Evolutionary conservation across 805 yeast genomes (phyloP), one percentile per base, ranked within the genome.

Genomic region (Wickerhamiella cacticola): DNA sequence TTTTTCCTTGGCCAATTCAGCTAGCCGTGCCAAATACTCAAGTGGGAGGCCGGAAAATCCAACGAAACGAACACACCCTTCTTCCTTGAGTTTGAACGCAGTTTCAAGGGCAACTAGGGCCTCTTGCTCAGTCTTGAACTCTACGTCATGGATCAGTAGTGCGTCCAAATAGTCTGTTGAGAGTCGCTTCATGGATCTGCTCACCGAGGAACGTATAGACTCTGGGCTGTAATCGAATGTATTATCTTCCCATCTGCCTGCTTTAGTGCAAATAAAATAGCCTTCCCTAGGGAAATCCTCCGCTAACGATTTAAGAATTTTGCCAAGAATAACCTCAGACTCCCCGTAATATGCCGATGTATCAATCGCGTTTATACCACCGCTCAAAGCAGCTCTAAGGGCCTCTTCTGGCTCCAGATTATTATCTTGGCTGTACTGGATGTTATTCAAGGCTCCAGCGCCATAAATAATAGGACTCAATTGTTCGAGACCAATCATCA

Each of bases 291-390:
- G 70, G 43, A 59, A 61, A 33, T 70, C 68, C 1, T 60, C 60
- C 3, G 59, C 59, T 7, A 67, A 44, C 4, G 62, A 53, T 21
- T 63, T 61, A 53, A 88, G 65, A 0, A 87, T 89, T 13, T 69
- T 52, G 1, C 97, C 96, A 5, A 84, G 60, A 12, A 88, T 53
- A 16, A 64, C 69, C 59, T 88, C 97, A 4, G 94, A 82, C 0
- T 85, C 85, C 0, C 96, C 96, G 60, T 88, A 88, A 65, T 84
- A 87, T 3, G 96, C 96, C 0, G 96, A 83, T 0, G 96, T 86
- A 59, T 88, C 96, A 31, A 88, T 69, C 1, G 94, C 92, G 41
- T 71, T 73, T 51, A 85, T 67, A 0, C 96, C 96, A 22, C 69
- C 59, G 18, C 68, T 64, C 56, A 88, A 79, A 0, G 88, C 92